phyloP scores from a whole-genome alignment of 192 early-diverging fungal species.

The Linnemannia hyalina region DNA sequence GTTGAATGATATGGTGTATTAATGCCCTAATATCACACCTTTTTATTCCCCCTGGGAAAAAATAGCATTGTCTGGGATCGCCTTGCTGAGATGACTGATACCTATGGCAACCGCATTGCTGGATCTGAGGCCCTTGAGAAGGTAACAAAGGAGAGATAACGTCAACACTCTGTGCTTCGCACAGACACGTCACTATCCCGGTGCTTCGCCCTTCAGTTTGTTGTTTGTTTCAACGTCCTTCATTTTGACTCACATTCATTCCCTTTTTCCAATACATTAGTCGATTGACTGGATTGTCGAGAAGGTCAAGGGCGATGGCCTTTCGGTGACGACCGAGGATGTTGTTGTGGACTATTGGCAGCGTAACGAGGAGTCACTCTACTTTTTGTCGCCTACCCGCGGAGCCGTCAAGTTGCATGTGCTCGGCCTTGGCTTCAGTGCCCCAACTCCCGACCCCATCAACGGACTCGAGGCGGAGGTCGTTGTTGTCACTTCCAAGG shows the following conservation, averaged over 20 bases:
- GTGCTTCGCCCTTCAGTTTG: background rate
- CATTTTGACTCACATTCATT: background rate
- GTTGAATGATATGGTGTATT: background rate
- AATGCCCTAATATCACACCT: background rate
- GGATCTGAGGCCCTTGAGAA: constrained; percentile 62
- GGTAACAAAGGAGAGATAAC: constrained; percentile 22
- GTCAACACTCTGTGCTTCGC: too few relatives aligned
- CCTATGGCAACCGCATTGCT: constrained; percentile 70
- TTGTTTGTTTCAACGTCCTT: background rate
- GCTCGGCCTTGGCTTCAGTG: constrained; percentile 68
- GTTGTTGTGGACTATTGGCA: constrained; percentile 66
- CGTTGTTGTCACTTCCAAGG: constrained; percentile 64
- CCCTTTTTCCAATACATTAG: constrained; percentile 8
- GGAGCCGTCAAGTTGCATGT: constrained; percentile 62
- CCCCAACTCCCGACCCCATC: constrained; percentile 49
- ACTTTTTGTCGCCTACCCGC: constrained; percentile 61
- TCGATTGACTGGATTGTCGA: constrained; percentile 68
- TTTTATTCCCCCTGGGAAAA: background rate
- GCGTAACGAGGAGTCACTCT: constrained; percentile 68
- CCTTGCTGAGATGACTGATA: constrained; percentile 73
- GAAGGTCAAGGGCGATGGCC: constrained; percentile 55
- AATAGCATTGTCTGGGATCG: constrained; percentile 66
- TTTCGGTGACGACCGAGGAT: constrained; percentile 67
- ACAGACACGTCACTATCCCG: background rate
- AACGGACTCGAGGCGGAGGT: constrained; percentile 60